These are phyloP conservation scores for Hibiscus syriacus DNA, from an alignment of 345 rosid species.

Conservation along the genomic window DNA sequence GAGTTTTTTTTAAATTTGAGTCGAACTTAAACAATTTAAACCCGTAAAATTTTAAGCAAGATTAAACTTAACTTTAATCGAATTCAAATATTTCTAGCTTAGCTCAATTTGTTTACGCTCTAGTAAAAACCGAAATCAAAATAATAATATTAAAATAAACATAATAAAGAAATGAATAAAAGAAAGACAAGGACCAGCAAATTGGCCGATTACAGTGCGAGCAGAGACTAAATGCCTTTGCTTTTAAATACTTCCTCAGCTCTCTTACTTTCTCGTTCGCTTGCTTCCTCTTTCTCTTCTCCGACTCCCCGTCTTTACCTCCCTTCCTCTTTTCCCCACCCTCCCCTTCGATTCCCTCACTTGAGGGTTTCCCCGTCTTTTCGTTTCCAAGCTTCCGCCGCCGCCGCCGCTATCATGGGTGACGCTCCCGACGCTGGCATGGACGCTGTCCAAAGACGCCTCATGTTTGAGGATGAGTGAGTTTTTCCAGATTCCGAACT, in stretches of 20 bases:
- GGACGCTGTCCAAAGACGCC: conserved; percentile 99
- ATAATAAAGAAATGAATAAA: neutral
- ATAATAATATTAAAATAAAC: neutral
- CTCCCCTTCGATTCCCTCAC: neutral
- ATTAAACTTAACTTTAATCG: too few relatives aligned
- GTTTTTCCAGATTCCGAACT: conserved; percentile 1
- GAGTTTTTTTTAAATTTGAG: too few relatives aligned
- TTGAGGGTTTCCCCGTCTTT: conserved; percentile 18
- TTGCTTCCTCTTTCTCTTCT: conserved; percentile 5
- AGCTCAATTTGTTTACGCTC: too few relatives aligned
- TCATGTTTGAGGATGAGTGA: conserved; percentile 94
- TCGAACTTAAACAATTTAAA: too few relatives aligned
- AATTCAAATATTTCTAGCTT: too few relatives aligned
- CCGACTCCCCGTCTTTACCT: conserved; percentile 1
- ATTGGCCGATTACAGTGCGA: neutral
- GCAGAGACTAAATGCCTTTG: conserved; percentile 19
- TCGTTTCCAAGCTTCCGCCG: neutral
- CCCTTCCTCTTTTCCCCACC: conserved; percentile 5
- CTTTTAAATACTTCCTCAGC: conserved; percentile 14
- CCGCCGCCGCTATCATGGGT: conserved; percentile 36
- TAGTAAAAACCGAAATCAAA: neutral
- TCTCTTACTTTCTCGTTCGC: conserved; percentile 18
- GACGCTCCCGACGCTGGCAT: conserved; percentile 58
- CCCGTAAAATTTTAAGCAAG: too few relatives aligned
- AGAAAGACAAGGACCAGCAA: neutral